Conservation (phyloP, 192 early-diverging fungal genomes). For the Podila clonocystis region DNA sequence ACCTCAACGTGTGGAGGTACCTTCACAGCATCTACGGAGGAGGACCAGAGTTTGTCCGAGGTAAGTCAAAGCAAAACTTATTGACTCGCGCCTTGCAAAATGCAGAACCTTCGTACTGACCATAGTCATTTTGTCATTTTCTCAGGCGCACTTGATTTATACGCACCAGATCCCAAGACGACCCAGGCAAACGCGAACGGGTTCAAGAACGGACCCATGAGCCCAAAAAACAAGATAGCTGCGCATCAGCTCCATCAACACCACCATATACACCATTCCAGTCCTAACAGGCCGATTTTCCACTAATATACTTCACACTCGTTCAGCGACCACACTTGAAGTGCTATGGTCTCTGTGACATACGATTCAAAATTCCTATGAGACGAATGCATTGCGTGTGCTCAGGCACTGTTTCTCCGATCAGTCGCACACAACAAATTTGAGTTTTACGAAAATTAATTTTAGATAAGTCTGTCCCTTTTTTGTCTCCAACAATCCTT, state of each 20-base stretch:
- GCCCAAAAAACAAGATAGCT: background rate
- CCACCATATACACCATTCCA: background rate
- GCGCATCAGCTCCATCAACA: constrained; percentile 1
- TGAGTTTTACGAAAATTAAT: too few relatives aligned
- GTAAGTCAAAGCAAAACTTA: constrained; percentile 5
- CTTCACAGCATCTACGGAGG: constrained; percentile 51
- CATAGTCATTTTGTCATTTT: background rate
- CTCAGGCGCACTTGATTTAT: constrained; percentile 33
- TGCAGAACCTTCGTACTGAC: background rate
- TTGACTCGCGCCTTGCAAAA: background rate
- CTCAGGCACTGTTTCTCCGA: too few relatives aligned
- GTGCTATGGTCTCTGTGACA: too few relatives aligned
- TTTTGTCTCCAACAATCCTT: too few relatives aligned
- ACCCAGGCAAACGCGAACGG: background rate
- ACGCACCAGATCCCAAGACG: constrained; percentile 34
- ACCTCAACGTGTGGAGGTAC: constrained; percentile 47
- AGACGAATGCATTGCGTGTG: too few relatives aligned
- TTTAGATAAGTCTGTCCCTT: too few relatives aligned
- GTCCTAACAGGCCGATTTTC: background rate
- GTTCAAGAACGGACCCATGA: constrained; percentile 1
- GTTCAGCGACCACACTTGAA: too few relatives aligned
- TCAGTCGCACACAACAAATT: too few relatives aligned
- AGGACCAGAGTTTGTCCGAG: constrained; percentile 51
- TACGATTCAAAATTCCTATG: too few relatives aligned
- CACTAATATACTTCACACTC: too few relatives aligned